phyloP scores from a whole-genome alignment of 345 rosid species.

The Lepidium sativum region DNA sequence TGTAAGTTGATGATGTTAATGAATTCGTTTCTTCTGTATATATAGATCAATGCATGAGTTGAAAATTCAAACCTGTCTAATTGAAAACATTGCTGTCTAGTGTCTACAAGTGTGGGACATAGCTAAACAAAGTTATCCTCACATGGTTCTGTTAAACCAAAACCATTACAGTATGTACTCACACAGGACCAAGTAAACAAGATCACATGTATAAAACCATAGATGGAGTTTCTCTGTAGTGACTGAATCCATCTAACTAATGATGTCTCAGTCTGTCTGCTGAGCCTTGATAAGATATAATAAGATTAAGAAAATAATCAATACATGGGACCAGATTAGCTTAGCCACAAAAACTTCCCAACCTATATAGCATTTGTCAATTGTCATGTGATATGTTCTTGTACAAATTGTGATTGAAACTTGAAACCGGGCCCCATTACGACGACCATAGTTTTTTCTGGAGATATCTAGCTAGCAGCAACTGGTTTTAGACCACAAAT shows the following conservation, averaged over 20 bases:
- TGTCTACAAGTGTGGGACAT: slow-evolving; percentile 7
- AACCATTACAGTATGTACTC: background rate
- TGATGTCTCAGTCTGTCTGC: background rate
- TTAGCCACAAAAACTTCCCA: background rate
- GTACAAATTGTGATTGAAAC: background rate
- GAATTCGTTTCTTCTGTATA: background rate
- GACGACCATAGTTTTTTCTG: background rate
- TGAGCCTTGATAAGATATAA: background rate
- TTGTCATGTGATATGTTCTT: slow-evolving; percentile 1
- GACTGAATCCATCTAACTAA: background rate
- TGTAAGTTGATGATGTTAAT: background rate
- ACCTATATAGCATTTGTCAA: background rate
- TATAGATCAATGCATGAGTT: background rate
- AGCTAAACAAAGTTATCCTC: background rate
- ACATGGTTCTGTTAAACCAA: slow-evolving; percentile 11
- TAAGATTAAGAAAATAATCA: background rate
- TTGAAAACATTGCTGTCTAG: background rate
- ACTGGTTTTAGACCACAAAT: background rate
- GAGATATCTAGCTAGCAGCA: background rate
- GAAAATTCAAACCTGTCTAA: background rate
- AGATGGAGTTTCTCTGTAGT: background rate
- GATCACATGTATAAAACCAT: background rate
- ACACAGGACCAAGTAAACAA: slow-evolving; percentile 2
- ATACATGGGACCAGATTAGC: background rate
- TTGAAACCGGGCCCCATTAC: background rate